Conservation (phyloP, 2,329 filamentous ascomycete genomes). For the Colletotrichum cordylinicola region DNA sequence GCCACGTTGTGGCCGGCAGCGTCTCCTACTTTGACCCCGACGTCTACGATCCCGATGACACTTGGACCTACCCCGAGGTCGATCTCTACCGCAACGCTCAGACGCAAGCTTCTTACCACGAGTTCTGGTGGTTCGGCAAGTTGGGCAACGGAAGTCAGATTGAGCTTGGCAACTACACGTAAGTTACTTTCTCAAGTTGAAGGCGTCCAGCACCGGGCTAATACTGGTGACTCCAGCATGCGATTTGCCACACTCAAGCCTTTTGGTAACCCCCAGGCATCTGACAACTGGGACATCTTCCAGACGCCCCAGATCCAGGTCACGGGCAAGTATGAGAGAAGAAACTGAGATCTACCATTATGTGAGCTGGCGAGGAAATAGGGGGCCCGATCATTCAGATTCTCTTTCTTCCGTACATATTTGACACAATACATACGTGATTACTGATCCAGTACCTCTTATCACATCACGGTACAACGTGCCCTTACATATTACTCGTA, state of each 20-base stretch:
- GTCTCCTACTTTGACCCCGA: constrained; percentile 34
- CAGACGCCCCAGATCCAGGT: constrained; percentile 38
- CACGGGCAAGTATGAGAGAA: constrained; percentile 15
- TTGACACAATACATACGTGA: background rate
- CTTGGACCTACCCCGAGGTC: constrained; percentile 39
- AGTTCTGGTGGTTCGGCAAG: constrained; percentile 23
- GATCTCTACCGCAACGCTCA: constrained; percentile 29
- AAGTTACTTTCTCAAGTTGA: background rate
- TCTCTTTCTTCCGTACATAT: background rate
- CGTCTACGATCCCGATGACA: constrained; percentile 40
- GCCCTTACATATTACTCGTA: background rate
- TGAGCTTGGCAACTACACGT: constrained; percentile 18
- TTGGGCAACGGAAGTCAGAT: constrained; percentile 18
- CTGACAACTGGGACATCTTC: constrained; percentile 49
- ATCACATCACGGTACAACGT: background rate
- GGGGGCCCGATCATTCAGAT: background rate
- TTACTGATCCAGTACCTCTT: background rate
- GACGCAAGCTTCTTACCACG: background rate
- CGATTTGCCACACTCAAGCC: constrained; percentile 47
- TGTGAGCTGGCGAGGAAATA: background rate
- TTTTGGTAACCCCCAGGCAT: constrained; percentile 44
- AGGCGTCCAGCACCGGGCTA: too few relatives aligned
- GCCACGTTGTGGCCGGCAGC: constrained; percentile 33
- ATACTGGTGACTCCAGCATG: constrained; percentile 25
- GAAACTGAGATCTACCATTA: background rate